Evolutionary conservation across 2,329 filamentous ascomycete genomes (phyloP), one percentile per base, ranked within the genome.

Genomic region (Paecilomyces fulvus): DNA sequence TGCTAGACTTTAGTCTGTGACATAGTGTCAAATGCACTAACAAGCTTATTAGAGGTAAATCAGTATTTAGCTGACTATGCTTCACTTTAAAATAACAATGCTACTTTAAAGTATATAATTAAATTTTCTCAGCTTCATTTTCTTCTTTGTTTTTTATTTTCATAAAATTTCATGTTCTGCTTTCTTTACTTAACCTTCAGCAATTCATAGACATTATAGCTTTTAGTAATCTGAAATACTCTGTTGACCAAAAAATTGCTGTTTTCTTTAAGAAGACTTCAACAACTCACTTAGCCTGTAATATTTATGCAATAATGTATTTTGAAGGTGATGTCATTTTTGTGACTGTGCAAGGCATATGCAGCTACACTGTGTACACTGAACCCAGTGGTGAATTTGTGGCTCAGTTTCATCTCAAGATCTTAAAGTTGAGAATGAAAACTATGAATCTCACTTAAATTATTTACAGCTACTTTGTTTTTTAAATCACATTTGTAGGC

Each of bases 281-380:
- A 30, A 50, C 52, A 1, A 61, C 56, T 62, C 61, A 55, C 57
- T 57, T 54, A 51, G 59, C 58, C 17, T 65, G 60, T 56, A 59
- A 65, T 20, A 48, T 30, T 7, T 64, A 56, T 60, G 67, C 67
- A 12, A 66, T 58, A 23, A 56, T 68, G 20, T 67, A 71, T 56
- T 56, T 67, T 56, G 63, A 69, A 51, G 65, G 69, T 28, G 56
- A 63, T 48, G 49, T 70, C 54, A 60, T 65, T 53, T 67, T 69
- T 11, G 68, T 75, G 14, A 51, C 59, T 14, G 62, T 74, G 14
- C 68, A 75, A 62, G 72, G 73, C 21, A 63, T 63, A 23, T 76
- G 69, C 60, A 75, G 71, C 64, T 75, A 76, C 62, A 70, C 69
- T 1, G 67, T 75, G 50, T 76, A 74, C 55, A 69, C 70, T n/a